A percentile compares a stretch with the other conserved stretches of the same genome.
Evolutionary conservation across 169 alveolate genomes (phyloP).

Genomic region (Pseudocohnilembus persalinus): DNA sequence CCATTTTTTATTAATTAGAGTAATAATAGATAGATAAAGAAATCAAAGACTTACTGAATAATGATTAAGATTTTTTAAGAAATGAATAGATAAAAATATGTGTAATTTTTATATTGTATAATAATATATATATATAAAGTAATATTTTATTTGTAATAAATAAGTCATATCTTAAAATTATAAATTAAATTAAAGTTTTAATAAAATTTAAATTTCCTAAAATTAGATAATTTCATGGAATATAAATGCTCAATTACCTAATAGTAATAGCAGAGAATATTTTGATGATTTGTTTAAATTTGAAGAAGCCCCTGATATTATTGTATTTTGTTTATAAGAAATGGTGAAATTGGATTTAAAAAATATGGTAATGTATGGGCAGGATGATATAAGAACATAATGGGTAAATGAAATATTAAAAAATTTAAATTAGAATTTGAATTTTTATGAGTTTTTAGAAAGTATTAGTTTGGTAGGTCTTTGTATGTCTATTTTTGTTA

Average conservation of each 20-base stretch:
- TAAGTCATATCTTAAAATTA: too few species aligned
- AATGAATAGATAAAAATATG: too few species aligned
- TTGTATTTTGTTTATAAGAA: constrained; percentile 35
- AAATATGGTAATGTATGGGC: constrained; percentile 1
- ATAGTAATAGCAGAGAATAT: too few species aligned
- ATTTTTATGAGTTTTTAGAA: background rate
- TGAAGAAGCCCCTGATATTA: background rate
- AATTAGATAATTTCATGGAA: background rate
- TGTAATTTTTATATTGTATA: too few species aligned
- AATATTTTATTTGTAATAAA: too few species aligned
- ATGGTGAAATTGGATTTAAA: constrained; percentile 23
- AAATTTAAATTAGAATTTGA: background rate
- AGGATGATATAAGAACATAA: background rate
- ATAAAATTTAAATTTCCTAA: too few species aligned
- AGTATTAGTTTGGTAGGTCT: background rate
- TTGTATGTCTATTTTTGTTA: background rate
- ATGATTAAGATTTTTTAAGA: too few species aligned
- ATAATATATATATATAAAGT: too few species aligned
- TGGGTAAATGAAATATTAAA: background rate
- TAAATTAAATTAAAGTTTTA: too few species aligned
- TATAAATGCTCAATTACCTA: background rate
- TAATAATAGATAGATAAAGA: too few species aligned
- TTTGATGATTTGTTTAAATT: background rate
- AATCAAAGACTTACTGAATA: too few species aligned
- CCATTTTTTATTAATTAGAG: too few species aligned